A percentile compares a stretch with the other conserved stretches of the same genome.
Evolutionary conservation across 352 stramenopile genomes (phyloP).

Genomic region (Phytophthora agathidicida): DNA sequence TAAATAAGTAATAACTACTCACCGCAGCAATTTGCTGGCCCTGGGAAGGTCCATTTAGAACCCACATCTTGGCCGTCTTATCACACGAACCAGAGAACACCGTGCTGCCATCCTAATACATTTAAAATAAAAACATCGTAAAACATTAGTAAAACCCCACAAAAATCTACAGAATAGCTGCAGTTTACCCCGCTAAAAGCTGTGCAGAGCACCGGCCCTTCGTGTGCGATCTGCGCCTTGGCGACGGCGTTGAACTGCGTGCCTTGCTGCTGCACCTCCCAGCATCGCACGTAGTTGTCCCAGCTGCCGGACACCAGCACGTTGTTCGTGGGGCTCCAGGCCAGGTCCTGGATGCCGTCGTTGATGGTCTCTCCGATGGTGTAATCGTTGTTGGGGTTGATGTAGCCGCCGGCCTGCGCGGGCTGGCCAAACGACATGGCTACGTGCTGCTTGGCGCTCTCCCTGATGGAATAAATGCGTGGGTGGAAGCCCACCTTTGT

Average conservation of each 20-base stretch:
- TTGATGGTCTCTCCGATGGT: constrained; percentile 64
- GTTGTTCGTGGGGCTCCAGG: constrained; percentile 80
- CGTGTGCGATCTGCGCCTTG: constrained; percentile 88
- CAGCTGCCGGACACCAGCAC: constrained; percentile 79
- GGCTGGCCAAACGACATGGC: constrained; percentile 57
- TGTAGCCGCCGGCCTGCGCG: constrained; percentile 51
- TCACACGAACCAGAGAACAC: constrained; percentile 94
- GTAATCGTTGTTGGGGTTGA: constrained; percentile 85
- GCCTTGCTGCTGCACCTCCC: constrained; percentile 79
- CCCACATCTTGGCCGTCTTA: constrained; percentile 97
- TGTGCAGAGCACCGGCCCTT: constrained; percentile 92
- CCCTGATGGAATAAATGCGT: constrained; percentile 14
- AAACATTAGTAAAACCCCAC: neutral
- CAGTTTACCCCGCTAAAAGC: constrained; percentile 81
- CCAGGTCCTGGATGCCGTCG: constrained; percentile 79
- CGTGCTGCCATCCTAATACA: constrained; percentile 87
- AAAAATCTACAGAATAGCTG: neutral
- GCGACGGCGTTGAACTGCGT: constrained; percentile 76
- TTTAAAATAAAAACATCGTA: neutral
- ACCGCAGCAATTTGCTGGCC: constrained; percentile 84
- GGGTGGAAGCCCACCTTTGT: constrained; percentile 17
- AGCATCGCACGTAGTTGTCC: constrained; percentile 87
- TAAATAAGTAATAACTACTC: constrained; percentile 27
- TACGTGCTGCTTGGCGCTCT: constrained; percentile 1
- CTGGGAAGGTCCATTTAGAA: constrained; percentile 75